A percentile compares a stretch with the other conserved stretches of the same genome.
Evolutionary conservation across 1,284 basidiomycete genomes (phyloP).

Genomic region (Pterulicium gracile): DNA sequence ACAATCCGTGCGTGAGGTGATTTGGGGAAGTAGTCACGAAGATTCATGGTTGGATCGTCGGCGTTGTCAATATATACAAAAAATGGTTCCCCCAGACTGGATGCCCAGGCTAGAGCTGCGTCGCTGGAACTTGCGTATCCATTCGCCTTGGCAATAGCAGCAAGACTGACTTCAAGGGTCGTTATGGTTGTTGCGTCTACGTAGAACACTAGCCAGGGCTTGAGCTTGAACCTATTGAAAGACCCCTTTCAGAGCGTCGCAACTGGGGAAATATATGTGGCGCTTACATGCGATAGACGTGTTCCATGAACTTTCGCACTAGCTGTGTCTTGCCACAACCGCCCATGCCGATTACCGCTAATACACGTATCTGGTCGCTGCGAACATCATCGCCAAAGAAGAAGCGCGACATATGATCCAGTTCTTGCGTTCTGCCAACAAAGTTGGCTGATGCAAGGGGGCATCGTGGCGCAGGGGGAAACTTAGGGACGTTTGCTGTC

Average conservation of each 20-base stretch:
- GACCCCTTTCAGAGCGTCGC: not conserved
- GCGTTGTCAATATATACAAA: not conserved
- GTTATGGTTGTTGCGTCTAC: not conserved
- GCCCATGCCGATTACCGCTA: not conserved
- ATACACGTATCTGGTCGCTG: not conserved
- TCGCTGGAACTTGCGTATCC: not conserved
- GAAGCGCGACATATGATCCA: not conserved
- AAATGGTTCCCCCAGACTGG: not conserved
- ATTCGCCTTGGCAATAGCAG: not conserved
- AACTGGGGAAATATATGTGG: not conserved
- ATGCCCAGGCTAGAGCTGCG: not conserved
- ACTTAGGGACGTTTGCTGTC: no score
- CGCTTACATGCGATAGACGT: not conserved
- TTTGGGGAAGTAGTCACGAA: not conserved
- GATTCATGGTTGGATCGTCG: not conserved
- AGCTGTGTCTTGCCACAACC: constrained; percentile 1
- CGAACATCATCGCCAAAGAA: not conserved
- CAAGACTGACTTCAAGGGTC: not conserved
- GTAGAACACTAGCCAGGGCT: not conserved
- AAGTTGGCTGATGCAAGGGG: not conserved
- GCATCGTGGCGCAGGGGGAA: not conserved
- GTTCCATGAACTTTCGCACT: not conserved
- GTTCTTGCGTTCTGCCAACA: not conserved
- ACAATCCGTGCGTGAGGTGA: not conserved
- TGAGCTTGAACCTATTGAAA: not conserved